phyloP scores from a whole-genome alignment of 192 early-diverging fungal species.

The Umbelopsis vinacea region DNA sequence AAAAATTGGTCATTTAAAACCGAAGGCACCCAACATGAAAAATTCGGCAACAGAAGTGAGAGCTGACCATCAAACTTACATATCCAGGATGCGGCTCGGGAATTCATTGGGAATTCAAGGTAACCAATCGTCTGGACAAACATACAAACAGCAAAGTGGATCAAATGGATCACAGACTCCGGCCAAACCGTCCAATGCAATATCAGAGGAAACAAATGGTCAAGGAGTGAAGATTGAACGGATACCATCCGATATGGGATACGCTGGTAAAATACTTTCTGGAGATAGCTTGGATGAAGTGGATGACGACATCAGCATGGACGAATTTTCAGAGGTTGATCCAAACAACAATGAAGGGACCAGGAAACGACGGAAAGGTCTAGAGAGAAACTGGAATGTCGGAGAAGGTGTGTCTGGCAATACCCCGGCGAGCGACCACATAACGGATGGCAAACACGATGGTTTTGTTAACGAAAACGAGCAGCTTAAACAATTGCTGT shows the following conservation, averaged over 20 bases:
- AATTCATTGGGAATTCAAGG: neutral
- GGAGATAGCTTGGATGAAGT: neutral
- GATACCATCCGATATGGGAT: slow-evolving; percentile 12
- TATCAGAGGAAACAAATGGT: neutral
- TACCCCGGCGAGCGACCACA: neutral
- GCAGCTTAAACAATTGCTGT: neutral
- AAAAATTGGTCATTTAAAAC: slow-evolving; percentile 26
- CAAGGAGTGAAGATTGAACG: slow-evolving; percentile 7
- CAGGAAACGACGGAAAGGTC: neutral
- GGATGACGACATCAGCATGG: neutral
- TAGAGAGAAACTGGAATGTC: neutral
- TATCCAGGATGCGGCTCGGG: neutral
- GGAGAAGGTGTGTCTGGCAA: neutral
- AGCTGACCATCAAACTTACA: neutral
- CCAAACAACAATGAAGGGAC: neutral
- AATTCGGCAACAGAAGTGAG: neutral
- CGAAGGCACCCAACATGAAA: neutral
- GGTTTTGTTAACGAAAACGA: neutral
- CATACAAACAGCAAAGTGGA: neutral
- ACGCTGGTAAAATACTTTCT: neutral
- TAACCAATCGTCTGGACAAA: neutral
- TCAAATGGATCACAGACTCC: neutral
- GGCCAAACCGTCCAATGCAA: neutral
- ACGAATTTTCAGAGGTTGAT: neutral
- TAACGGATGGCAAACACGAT: neutral